A percentile compares a stretch with the other conserved stretches of the same genome.
Evolutionary conservation across 164 flowering plant species (phyloP).

Genomic region (Vitis vinifera): ASM3070453v1 NC_081811.1:24627501-24628000

Average conservation of each 20-base stretch:
- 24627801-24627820: conserved; percentile 54
- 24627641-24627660: conserved; percentile 54
- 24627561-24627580: conserved; percentile 79
- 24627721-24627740: conserved; percentile 65
- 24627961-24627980: conserved; percentile 62
- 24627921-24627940: not conserved
- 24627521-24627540: not conserved
- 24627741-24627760: conserved; percentile 41
- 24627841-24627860: conserved; percentile 63
- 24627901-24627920: not conserved
- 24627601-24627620: conserved; percentile 71
- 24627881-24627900: conserved; percentile 27
- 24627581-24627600: conserved; percentile 56
- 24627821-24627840: conserved; percentile 59
- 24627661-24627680: conserved; percentile 57
- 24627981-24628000: conserved; percentile 96
- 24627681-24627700: conserved; percentile 62
- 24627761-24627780: conserved; percentile 52
- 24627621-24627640: conserved; percentile 55
- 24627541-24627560: conserved; percentile 59
- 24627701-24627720: conserved; percentile 78
- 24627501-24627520: not conserved
- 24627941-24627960: conserved; percentile 43
- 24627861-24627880: conserved; percentile 74
- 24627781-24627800: conserved; percentile 73